These are phyloP conservation scores for Byssothecium circinans DNA, from an alignment of 2,329 filamentous ascomycete species.

Conservation along the genomic window DNA sequence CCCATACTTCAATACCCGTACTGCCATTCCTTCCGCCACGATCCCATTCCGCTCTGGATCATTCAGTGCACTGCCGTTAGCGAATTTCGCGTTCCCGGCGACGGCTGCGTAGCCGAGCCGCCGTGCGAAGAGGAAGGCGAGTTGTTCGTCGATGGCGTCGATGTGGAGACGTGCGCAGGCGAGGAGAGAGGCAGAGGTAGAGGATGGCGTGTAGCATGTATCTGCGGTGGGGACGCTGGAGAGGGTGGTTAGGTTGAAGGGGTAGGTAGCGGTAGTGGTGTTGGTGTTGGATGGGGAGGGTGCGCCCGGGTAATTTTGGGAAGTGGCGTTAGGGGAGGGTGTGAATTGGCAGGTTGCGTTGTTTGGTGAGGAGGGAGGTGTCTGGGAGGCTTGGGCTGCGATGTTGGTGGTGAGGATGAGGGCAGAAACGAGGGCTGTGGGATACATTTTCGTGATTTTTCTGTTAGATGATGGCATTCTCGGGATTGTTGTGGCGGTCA, in stretches of 20 bases:
- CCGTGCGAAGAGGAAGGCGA: constrained; percentile 8
- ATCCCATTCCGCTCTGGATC: constrained; percentile 6
- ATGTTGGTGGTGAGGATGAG: too few species aligned
- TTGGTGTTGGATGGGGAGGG: not conserved
- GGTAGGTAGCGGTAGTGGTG: too few species aligned
- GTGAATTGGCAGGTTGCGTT: constrained; percentile 1
- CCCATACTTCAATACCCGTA: constrained; percentile 7
- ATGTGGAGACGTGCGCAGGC: constrained; percentile 10
- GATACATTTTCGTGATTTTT: too few species aligned
- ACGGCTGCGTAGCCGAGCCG: constrained; percentile 10
- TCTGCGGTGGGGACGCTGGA: constrained; percentile 5
- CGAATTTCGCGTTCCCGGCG: constrained; percentile 6
- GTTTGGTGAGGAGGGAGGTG: not conserved
- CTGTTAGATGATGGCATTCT: too few species aligned
- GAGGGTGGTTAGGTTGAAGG: constrained; percentile 5
- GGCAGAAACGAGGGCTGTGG: too few species aligned
- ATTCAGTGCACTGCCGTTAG: constrained; percentile 3
- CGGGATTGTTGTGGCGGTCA: too few species aligned
- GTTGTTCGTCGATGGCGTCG: constrained; percentile 13
- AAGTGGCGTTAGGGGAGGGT: constrained; percentile 6
- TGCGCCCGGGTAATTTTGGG: constrained; percentile 7
- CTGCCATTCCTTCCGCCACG: constrained; percentile 9
- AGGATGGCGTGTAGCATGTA: constrained; percentile 2
- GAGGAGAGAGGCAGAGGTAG: constrained; percentile 5
- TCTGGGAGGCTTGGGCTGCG: too few species aligned